Evolutionary conservation across 1,139 yeast genomes (phyloP).

Genomic region (Kurtzmaniella quercitrusa): DNA sequence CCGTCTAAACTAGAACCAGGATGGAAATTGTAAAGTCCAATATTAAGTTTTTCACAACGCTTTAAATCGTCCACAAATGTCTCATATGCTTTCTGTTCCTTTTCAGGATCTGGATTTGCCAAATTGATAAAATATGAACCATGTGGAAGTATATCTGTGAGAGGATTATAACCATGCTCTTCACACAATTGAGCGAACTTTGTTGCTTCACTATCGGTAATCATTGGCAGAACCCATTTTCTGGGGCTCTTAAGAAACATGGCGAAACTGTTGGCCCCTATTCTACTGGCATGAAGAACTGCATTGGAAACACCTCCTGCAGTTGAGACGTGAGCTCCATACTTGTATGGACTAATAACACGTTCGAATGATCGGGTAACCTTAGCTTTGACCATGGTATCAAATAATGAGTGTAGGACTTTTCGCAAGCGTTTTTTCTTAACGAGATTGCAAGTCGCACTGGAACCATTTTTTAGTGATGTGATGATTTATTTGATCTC

Average conservation of each 20-base stretch:
- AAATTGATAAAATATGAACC: slow-evolving; percentile 90
- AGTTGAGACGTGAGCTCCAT: slow-evolving; percentile 80
- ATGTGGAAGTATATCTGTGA: slow-evolving; percentile 83
- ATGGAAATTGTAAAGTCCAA: slow-evolving; percentile 88
- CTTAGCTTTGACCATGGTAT: slow-evolving; percentile 2
- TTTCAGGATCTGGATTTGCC: slow-evolving; percentile 84
- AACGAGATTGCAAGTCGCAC: no score
- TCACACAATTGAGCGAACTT: slow-evolving; percentile 68
- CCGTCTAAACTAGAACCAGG: slow-evolving; percentile 88
- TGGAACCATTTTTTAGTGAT: no score
- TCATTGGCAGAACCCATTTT: slow-evolving; percentile 83
- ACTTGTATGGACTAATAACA: slow-evolving; percentile 32
- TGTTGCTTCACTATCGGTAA: slow-evolving; percentile 66
- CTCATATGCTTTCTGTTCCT: slow-evolving; percentile 68
- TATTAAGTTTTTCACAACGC: slow-evolving; percentile 79
- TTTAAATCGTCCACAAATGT: slow-evolving; percentile 84
- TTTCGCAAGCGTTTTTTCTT: no score
- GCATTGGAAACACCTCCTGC: slow-evolving; percentile 76
- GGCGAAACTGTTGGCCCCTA: slow-evolving; percentile 87
- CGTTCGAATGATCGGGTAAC: slow-evolving; percentile 2
- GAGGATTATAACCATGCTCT: slow-evolving; percentile 54
- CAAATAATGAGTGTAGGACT: no score
- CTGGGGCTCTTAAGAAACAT: slow-evolving; percentile 86
- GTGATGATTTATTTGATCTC: no score
- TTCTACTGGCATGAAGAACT: slow-evolving; percentile 66